These are phyloP conservation scores for Venturiaceae sp. DNA, from an alignment of 2,329 filamentous ascomycete species.

Conservation along the genomic window DNA sequence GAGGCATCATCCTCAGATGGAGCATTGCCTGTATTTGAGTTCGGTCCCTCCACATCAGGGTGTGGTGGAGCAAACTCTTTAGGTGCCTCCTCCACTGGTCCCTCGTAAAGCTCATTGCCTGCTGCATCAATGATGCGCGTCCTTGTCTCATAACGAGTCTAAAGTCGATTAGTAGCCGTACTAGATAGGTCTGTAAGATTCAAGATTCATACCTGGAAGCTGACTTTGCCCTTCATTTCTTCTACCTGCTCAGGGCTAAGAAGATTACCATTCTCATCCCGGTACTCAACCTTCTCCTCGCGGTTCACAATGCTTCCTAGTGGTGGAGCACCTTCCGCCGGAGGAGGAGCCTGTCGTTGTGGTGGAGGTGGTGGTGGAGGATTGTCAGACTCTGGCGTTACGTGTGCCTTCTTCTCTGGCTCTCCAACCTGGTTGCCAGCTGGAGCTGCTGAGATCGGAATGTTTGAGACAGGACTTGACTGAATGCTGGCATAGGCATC, in stretches of 20 bases:
- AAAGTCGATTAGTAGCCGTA: neutral
- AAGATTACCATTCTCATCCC: conserved; percentile 87
- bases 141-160: conserved; percentile 91
- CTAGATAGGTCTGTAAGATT: neutral
- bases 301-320: conserved; percentile 35
- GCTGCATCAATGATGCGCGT: conserved; percentile 72
- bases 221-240: conserved; percentile 80
- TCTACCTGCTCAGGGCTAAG: conserved; percentile 76
- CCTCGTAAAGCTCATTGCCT: conserved; percentile 63
- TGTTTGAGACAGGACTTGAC: neutral
- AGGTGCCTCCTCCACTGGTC: conserved; percentile 19
- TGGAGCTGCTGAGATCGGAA: conserved; percentile 9
- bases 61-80: conserved; percentile 39
- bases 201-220: conserved; percentile 46
- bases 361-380: conserved; percentile 17
- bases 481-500: conserved; percentile 7
- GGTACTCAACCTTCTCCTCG: conserved; percentile 86
- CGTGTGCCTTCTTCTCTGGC: conserved; percentile 22
- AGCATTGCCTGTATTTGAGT: conserved; percentile 40
- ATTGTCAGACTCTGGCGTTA: conserved; percentile 7
- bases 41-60: conserved; percentile 47
- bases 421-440: conserved; percentile 19
- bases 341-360: conserved; percentile 15
- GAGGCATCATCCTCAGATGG: conserved; percentile 23
- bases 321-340: conserved; percentile 13